A percentile compares a stretch with the other conserved stretches of the same genome.
Evolutionary conservation across 257 asterid species (phyloP).

Genomic region (Solanum dulcamara): DNA sequence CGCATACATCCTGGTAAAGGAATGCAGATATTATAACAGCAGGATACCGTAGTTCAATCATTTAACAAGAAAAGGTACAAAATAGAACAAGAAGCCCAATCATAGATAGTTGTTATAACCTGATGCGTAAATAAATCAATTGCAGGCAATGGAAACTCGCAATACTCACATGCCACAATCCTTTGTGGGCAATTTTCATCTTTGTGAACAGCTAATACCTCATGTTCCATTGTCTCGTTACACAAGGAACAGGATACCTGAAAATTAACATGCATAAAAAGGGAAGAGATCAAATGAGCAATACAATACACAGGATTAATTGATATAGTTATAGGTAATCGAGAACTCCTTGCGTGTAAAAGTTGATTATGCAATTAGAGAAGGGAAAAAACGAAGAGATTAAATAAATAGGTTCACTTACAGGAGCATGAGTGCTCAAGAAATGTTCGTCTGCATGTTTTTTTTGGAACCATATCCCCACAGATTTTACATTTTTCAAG

Average conservation of each 20-base stretch:
- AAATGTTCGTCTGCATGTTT: slow-evolving; percentile 74
- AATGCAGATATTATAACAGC: slow-evolving; percentile 2
- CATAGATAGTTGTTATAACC: slow-evolving; percentile 28
- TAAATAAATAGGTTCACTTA: slow-evolving; percentile 13
- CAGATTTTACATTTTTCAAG: slow-evolving; percentile 90
- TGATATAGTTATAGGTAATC: neutral
- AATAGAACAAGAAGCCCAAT: neutral
- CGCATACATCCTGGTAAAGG: slow-evolving; percentile 73
- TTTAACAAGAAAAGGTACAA: neutral
- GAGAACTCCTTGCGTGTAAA: neutral
- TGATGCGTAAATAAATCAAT: slow-evolving; percentile 84
- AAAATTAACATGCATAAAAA: slow-evolving; percentile 16
- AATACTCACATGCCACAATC: slow-evolving; percentile 82
- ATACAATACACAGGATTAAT: neutral
- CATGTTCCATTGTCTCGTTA: slow-evolving; percentile 41
- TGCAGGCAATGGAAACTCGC: slow-evolving; percentile 96
- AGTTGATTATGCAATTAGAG: neutral
- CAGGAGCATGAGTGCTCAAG: slow-evolving; percentile 91
- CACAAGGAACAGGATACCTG: slow-evolving; percentile 94
- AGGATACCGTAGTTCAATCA: neutral
- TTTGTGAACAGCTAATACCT: slow-evolving; percentile 60
- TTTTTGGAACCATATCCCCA: slow-evolving; percentile 87
- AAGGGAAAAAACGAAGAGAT: neutral
- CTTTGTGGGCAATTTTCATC: slow-evolving; percentile 85
- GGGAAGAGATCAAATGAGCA: neutral